A percentile compares a stretch with the other conserved stretches of the same genome.
Conservation (phyloP, 2,329 filamentous ascomycete genomes). For the Fusarium sp. region DNA sequence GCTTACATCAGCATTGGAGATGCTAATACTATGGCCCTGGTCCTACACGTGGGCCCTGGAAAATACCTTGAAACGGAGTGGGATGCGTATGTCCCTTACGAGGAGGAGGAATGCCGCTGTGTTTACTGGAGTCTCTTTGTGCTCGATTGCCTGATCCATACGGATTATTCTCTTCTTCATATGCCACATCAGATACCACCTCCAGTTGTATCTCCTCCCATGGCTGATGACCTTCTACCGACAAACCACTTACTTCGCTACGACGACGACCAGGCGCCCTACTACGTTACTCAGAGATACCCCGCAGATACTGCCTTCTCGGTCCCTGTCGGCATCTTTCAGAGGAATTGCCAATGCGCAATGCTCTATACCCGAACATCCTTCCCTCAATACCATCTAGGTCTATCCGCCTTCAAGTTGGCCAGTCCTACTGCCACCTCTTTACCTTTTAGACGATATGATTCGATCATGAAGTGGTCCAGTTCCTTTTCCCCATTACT, state of each 20-base stretch:
- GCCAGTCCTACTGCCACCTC: neutral
- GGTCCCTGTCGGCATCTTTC: conserved; percentile 50
- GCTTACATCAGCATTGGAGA: conserved; percentile 59
- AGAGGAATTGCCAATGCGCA: conserved; percentile 52
- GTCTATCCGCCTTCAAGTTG: neutral
- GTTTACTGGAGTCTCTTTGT: conserved; percentile 60
- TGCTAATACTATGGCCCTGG: conserved; percentile 51
- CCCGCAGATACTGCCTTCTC: conserved; percentile 44
- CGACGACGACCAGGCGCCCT: conserved; percentile 32
- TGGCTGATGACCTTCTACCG: conserved; percentile 51
- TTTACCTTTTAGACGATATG: neutral
- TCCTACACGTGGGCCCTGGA: conserved; percentile 53
- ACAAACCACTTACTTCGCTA: conserved; percentile 50
- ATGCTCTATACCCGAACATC: conserved; percentile 49
- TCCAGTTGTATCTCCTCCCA: conserved; percentile 35
- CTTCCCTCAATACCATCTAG: conserved; percentile 18
- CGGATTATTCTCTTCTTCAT: conserved; percentile 47
- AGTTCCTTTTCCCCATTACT: neutral
- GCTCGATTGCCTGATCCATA: conserved; percentile 54
- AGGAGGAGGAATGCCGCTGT: conserved; percentile 55
- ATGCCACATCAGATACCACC: conserved; percentile 51
- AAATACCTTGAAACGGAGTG: conserved; percentile 48
- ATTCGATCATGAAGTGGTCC: neutral
- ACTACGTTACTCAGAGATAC: conserved; percentile 38
- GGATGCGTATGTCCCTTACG: conserved; percentile 41